phyloP scores from a whole-genome alignment of 1,139 yeast species.

The Scheffersomyces cryptocercus region DNA sequence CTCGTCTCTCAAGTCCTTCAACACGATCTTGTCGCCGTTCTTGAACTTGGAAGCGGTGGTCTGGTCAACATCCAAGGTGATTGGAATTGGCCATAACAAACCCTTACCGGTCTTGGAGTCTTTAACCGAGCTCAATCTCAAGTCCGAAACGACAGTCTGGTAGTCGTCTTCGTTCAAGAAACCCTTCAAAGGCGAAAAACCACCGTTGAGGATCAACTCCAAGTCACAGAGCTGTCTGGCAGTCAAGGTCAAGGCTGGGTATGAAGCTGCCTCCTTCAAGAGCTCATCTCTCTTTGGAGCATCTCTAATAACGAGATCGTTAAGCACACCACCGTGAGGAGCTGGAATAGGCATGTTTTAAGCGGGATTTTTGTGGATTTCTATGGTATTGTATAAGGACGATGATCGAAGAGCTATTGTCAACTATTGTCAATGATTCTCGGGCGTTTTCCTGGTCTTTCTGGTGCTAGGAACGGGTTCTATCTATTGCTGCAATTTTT shows the following conservation, averaged over 20 bases:
- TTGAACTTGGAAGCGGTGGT: conserved; percentile 49
- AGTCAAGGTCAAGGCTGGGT: conserved; percentile 61
- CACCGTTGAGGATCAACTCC: conserved; percentile 90
- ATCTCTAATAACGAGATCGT: conserved; percentile 86
- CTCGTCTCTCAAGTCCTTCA: conserved; percentile 84
- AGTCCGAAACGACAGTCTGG: conserved; percentile 70
- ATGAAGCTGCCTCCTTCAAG: conserved; percentile 49
- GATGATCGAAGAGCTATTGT: no score
- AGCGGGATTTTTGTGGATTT: no score
- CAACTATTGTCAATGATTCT: no score
- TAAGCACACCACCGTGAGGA: conserved; percentile 90
- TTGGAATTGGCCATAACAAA: conserved; percentile 89
- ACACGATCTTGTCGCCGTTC: conserved; percentile 65
- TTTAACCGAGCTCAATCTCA: conserved; percentile 61
- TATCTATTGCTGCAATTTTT: no score
- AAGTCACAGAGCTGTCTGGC: conserved; percentile 92
- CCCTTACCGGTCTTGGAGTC: conserved; percentile 50
- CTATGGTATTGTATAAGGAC: no score
- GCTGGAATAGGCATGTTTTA: conserved; percentile 59
- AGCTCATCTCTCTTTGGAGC: conserved; percentile 57
- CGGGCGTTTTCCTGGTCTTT: no score
- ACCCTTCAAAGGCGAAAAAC: conserved; percentile 90
- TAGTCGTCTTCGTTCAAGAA: conserved; percentile 83
- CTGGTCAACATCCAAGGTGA: conserved; percentile 75
- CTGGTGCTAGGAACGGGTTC: no score